Conservation (phyloP, 1,284 basidiomycete genomes). For the Cystobasidiaceae sp. region DNA sequence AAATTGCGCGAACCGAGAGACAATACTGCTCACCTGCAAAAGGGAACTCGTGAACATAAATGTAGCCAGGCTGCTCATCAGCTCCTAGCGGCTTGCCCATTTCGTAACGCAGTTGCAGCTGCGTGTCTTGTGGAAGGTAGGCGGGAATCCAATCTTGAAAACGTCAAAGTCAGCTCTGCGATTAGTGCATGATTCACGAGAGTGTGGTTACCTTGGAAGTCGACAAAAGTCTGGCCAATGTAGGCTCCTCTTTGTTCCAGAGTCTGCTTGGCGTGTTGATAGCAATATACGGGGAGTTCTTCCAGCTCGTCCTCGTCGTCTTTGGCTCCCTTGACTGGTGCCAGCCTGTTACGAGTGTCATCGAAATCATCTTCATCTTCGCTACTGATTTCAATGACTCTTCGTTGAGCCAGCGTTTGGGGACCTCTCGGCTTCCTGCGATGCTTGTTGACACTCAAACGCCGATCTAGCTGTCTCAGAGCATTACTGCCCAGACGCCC, state of each 20-base stretch:
- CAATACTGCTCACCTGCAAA: background rate
- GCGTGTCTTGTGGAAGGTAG: constrained; percentile 34
- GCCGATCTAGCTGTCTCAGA: constrained; percentile 22
- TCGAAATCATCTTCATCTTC: background rate
- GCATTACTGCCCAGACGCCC: too few relatives aligned
- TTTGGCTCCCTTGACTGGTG: background rate
- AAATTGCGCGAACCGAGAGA: too few relatives aligned
- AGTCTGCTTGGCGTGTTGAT: constrained; percentile 36
- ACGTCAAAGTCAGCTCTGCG: background rate
- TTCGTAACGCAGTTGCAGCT: constrained; percentile 36
- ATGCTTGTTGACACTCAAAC: constrained; percentile 14
- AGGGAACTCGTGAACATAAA: constrained; percentile 40
- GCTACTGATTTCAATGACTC: background rate
- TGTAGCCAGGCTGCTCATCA: constrained; percentile 35
- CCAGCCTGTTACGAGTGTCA: background rate
- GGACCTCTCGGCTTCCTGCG: background rate
- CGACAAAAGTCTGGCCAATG: constrained; percentile 26
- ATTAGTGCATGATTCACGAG: too few relatives aligned
- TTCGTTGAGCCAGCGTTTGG: background rate
- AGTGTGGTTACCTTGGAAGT: constrained; percentile 34
- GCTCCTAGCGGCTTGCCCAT: constrained; percentile 29
- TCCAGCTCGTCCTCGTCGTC: constrained; percentile 1
- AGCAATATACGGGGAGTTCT: constrained; percentile 34
- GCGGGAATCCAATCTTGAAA: constrained; percentile 34
- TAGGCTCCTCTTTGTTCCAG: constrained; percentile 35